Base-by-base conservation (phyloP, 495 filamentous ascomycete genomes). In the Neurospora intermedia region DNA sequence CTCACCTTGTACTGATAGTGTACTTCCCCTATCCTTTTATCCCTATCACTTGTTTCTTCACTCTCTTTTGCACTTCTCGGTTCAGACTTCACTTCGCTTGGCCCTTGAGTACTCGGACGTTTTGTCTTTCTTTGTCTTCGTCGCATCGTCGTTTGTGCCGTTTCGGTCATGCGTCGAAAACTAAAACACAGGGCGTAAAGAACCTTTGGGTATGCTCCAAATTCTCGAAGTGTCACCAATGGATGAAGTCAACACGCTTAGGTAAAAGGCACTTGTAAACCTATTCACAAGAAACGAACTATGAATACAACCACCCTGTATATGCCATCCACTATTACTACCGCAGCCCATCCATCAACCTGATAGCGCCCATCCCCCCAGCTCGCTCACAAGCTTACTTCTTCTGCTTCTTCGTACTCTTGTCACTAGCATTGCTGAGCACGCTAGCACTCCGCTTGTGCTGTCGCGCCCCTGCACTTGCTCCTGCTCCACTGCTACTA, bases 391-490 rank as follows among this genome's bases (percentile, higher is more conserved):
- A 66, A 66, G 27, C 54, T 66, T 85, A 92, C 81, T 91, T 92
- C 84, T 89, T 90, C 81, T 89, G 87, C 72, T 91, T 84, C 82
- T 94, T 93, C 0, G 82, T 78, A 74, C 89, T 92, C 84, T 92
- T 92, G 70, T 91, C 89, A 81, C 90, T 93, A 18, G 78, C 79
- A 54, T 81, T 81, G 79, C 91, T 94, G 40, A 94, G 76, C 71
- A 92, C 92, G 80, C 91, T 94, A 10, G 91, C 91, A 74, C 91
- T 93, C 59, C 92, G 84, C 83, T 94, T 94, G 70, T 90, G 89
- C 43, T 45, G 43, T 13, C 76, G 76, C 54, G 23, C 20, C 39
- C 35, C 40, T 45, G 39, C 35, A 8, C 39, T 62, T 70, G 40
- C 71, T 27, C 62, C 7, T 6, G 31, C 40, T 27, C 43, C n/a